Conservation (phyloP, 257 asterid species). For the Cynanchum wilfordii region DNA sequence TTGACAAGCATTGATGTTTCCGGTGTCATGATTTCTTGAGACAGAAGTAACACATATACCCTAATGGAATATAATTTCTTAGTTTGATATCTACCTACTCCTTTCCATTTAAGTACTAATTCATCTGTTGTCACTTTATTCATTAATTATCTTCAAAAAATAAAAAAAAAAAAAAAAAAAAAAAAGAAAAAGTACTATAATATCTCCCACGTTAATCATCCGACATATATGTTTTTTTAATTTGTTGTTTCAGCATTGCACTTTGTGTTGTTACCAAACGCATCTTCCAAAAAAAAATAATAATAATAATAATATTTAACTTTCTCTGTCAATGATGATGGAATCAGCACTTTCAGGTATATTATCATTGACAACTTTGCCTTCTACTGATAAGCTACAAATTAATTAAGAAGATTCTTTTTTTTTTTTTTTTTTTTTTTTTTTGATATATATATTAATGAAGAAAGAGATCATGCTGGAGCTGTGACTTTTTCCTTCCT, state of each 20-base stretch:
- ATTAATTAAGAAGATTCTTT: too few relatives aligned
- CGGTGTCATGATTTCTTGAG: neutral
- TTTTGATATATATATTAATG: neutral
- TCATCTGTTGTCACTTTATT: neutral
- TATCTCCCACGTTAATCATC: slow-evolving; percentile 3
- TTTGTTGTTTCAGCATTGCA: slow-evolving; percentile 2
- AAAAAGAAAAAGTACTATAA: neutral
- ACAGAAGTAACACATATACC: neutral
- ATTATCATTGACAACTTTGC: neutral
- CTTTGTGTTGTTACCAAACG: slow-evolving; percentile 1
- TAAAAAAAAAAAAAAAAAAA: too few relatives aligned
- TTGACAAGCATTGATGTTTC: neutral
- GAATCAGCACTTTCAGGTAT: slow-evolving; percentile 7
- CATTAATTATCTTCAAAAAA: neutral
- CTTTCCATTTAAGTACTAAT: neutral
- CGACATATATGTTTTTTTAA: too few relatives aligned
- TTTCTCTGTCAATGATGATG: neutral
- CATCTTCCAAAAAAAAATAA: neutral
- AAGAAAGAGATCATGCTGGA: neutral
- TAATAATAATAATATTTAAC: too few relatives aligned
- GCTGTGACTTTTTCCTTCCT: too few relatives aligned
- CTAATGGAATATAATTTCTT: neutral
- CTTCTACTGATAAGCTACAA: too few relatives aligned
- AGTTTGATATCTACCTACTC: neutral
- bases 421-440: too few relatives aligned